phyloP scores from a whole-genome alignment of 352 stramenopile genomes.

The Phytopythium litorale region DNA sequence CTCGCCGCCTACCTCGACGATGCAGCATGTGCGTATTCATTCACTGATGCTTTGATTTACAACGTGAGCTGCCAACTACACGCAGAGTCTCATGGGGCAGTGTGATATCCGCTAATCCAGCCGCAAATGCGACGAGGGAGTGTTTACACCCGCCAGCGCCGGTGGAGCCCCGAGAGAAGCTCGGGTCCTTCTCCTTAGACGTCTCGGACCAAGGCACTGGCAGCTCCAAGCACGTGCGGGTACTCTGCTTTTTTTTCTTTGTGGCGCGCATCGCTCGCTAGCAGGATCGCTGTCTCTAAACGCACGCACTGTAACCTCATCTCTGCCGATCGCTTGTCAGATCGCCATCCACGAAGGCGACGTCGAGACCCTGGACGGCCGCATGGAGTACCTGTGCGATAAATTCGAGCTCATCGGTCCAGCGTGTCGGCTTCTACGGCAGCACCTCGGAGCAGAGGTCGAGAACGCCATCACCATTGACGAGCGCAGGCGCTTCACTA shows the following conservation, averaged over 20 bases:
- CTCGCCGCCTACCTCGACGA: slow-evolving; percentile 12
- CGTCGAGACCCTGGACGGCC: neutral
- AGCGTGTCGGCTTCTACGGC: neutral
- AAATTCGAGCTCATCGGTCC: slow-evolving; percentile 1
- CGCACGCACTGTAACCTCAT: neutral
- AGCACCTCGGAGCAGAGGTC: slow-evolving; percentile 6
- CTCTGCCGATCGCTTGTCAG: neutral
- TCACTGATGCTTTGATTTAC: neutral
- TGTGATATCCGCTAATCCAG: neutral
- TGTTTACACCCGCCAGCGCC: neutral
- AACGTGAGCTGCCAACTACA: neutral
- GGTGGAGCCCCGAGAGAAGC: neutral
- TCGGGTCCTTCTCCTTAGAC: neutral
- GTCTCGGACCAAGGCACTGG: neutral
- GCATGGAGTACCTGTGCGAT: slow-evolving; percentile 2
- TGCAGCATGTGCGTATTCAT: neutral
- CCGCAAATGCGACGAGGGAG: neutral
- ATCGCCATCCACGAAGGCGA: slow-evolving; percentile 6
- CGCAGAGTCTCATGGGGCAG: neutral
- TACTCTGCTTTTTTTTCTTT: neutral
- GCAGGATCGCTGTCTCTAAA: too few species aligned
- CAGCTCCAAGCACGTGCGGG: neutral
- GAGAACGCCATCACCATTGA: neutral
- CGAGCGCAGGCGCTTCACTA: neutral
- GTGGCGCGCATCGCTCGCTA: neutral